These are phyloP conservation scores for Hygrophila difformis DNA, from an alignment of 257 asterid species.

Conservation along the genomic window DNA sequence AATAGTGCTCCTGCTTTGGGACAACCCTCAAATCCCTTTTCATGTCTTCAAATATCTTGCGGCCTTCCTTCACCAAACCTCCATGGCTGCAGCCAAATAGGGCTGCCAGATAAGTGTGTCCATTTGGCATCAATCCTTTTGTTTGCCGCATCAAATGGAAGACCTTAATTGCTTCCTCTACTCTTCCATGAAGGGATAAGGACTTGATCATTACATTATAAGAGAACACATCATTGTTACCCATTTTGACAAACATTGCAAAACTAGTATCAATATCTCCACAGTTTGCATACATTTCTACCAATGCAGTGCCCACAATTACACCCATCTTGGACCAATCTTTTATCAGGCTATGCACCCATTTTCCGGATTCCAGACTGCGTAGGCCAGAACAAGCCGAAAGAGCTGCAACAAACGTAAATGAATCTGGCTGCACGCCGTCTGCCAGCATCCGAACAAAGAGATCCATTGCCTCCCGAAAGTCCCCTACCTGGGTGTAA, in stretches of 20 bases:
- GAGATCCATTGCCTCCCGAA: conserved; percentile 27
- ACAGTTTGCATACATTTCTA: conserved; percentile 48
- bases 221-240: conserved; percentile 35
- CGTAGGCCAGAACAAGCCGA: conserved; percentile 38
- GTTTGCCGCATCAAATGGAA: conserved; percentile 30
- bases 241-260: conserved; percentile 26
- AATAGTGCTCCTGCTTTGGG: conserved; percentile 37
- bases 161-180: conserved; percentile 30
- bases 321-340: conserved; percentile 33
- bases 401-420: conserved; percentile 34
- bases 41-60: conserved; percentile 27
- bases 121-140: conserved; percentile 23
- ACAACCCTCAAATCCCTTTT: conserved; percentile 9
- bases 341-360: conserved; percentile 30
- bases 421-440: conserved; percentile 28
- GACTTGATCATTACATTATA: conserved; percentile 44
- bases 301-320: conserved; percentile 33
- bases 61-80: conserved; percentile 35
- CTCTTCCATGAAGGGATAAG: conserved; percentile 38
- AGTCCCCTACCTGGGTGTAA: conserved; percentile 24
- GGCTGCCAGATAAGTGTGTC: conserved; percentile 26
- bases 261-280: conserved; percentile 32
- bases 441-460: conserved; percentile 26
- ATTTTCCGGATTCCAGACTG: conserved; percentile 31
- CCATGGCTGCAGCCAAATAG: conserved; percentile 50